A percentile compares a stretch with the other conserved stretches of the same genome.
These are phyloP conservation scores for Cotoneaster glaucophyllus DNA, from an alignment of 306 rosid genomes.

Conservation along the genomic window DNA sequence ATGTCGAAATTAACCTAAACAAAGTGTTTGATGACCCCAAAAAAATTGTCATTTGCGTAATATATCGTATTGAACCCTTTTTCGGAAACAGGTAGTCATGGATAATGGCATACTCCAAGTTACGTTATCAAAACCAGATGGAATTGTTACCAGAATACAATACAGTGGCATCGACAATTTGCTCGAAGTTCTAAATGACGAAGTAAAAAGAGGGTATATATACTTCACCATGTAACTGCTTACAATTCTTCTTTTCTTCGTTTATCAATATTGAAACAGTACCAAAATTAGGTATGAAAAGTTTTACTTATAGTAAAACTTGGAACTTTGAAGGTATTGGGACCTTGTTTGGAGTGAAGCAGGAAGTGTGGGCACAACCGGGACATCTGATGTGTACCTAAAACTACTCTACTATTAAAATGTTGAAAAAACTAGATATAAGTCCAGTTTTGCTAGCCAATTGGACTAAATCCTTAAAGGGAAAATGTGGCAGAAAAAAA, in stretches of 20 bases:
- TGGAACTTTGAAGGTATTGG: slow-evolving; percentile 55
- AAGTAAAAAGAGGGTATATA: slow-evolving; percentile 53
- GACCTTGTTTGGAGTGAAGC: slow-evolving; percentile 83
- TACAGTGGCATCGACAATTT: slow-evolving; percentile 58
- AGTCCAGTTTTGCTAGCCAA: too few relatives aligned
- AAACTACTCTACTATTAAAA: not conserved
- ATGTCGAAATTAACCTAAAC: too few relatives aligned
- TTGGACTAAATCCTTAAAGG: too few relatives aligned
- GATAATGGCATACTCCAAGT: slow-evolving; percentile 71
- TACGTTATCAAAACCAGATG: slow-evolving; percentile 66
- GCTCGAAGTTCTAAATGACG: slow-evolving; percentile 68
- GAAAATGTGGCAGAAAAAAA: too few relatives aligned
- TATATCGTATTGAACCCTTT: not conserved
- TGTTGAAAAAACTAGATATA: too few relatives aligned
- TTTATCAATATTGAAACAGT: too few relatives aligned
- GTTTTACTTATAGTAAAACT: not conserved
- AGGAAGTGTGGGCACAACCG: slow-evolving; percentile 42
- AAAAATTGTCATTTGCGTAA: not conserved
- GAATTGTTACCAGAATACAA: slow-evolving; percentile 56
- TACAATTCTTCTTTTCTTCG: not conserved
- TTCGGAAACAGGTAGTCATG: slow-evolving; percentile 54
- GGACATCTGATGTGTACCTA: slow-evolving; percentile 63
- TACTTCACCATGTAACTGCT: not conserved
- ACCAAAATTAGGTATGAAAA: too few relatives aligned
- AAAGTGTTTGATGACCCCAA: not conserved